Base-by-base conservation (phyloP, 768 basidiomycete species). In the Lanmaoa rubissima region DNA sequence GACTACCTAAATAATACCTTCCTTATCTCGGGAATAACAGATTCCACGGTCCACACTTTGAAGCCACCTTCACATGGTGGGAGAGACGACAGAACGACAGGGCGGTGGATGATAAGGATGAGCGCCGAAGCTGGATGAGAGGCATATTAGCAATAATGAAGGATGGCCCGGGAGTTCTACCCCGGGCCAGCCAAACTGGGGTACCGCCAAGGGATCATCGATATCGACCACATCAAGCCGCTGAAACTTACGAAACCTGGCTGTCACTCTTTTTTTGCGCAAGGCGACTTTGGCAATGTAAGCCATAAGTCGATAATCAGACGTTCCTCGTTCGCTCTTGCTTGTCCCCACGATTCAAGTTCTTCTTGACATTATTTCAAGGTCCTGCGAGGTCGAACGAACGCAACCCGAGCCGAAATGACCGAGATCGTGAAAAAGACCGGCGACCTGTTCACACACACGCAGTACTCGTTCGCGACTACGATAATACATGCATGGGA, bases 21-120 rank as follows among this genome's bases (percentile, higher is more conserved):
- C n/a, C 58, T 66, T 66, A 66, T 66, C 65, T 59, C 17, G 2
- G 39, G 34, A 8, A 14, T 8, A 19, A 36, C 40, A 2, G 28
- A 31, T 8, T 4, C 26, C 26, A 28, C 26, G 26, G 14, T 39
- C 44, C 26, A 32, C 13, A 9, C 19, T 26, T 21, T 24, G 13
- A 10, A 21, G 17, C 1, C 11, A n/a, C 34, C 6, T 58, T 51
- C 35, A 35, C 34, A 21, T 11, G 34, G 19, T n/a, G 24, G n/a
- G 9, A 17, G 17, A n/a, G 53, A 32, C 34, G 16, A 14, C 3
- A 12, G 40, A 31, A 19, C 34, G 3, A 35, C 28, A 21, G 28
- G 46, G 26, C 7, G n/a, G 32, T 40, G 24, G 40, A 12, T 26
- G 11, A 32, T 38, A 19, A 51, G 35, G 34, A 14, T 21, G 12